Percentiles rank a stretch among this genome's conserved stretches.
These are phyloP conservation scores for Candida methanosorbosa DNA, from an alignment of 805 yeast species.

Conservation along the genomic window DNA sequence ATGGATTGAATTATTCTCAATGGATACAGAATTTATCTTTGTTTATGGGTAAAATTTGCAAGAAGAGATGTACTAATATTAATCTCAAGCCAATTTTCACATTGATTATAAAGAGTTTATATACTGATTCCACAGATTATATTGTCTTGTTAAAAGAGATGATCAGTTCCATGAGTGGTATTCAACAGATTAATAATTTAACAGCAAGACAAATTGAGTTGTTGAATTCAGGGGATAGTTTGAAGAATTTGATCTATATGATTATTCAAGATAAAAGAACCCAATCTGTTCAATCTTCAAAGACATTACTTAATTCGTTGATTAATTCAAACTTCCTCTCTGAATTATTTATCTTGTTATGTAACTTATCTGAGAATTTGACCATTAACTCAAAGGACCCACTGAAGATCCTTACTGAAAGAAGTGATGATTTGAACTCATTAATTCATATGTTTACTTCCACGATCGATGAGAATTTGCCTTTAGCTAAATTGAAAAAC, in stretches of 20 bases:
- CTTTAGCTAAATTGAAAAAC: slow-evolving; percentile 21
- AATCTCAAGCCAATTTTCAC: slow-evolving; percentile 54
- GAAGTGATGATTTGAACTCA: slow-evolving; percentile 62
- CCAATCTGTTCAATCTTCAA: slow-evolving; percentile 37
- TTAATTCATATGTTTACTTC: slow-evolving; percentile 61
- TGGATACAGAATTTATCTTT: slow-evolving; percentile 83
- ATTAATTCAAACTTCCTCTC: slow-evolving; percentile 34
- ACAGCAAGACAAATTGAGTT: slow-evolving; percentile 56
- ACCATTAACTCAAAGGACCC: slow-evolving; percentile 29
- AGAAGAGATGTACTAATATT: slow-evolving; percentile 41
- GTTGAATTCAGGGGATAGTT: slow-evolving; percentile 54
- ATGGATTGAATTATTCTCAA: slow-evolving; percentile 71
- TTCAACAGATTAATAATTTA: slow-evolving; percentile 59
- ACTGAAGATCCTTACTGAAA: slow-evolving; percentile 62
- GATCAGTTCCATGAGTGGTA: slow-evolving; percentile 68
- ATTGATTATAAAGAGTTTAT: slow-evolving; percentile 55
- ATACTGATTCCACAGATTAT: slow-evolving; percentile 48
- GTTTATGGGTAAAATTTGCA: slow-evolving; percentile 68
- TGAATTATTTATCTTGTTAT: slow-evolving; percentile 61
- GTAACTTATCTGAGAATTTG: slow-evolving; percentile 35
- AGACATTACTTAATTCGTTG: slow-evolving; percentile 38
- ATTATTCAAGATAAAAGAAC: slow-evolving; percentile 55
- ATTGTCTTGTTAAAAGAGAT: slow-evolving; percentile 61
- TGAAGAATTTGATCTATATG: slow-evolving; percentile 45
- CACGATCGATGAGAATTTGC: slow-evolving; percentile 43